Base-by-base conservation (phyloP, 805 yeast genomes). In the Starmerella tilneyi region DNA sequence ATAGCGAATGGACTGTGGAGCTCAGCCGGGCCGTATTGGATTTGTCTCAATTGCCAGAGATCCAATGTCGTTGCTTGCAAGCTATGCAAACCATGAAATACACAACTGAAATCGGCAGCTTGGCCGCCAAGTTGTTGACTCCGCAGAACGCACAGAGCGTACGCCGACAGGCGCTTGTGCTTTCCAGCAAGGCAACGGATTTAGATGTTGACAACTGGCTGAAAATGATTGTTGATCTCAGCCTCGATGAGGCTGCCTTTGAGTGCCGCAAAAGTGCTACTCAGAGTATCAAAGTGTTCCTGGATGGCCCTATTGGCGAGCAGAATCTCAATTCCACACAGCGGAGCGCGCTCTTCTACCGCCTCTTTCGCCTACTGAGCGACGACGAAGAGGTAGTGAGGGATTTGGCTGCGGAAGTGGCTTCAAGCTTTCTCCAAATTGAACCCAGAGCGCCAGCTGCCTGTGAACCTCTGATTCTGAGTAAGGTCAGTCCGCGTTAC, bases 311-410 rank as follows among this genome's bases (percentile, higher is more conserved):
- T 5, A 17, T 34, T n/a, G 38, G 38, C 4, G 38, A 4, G 4
- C 2, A 6, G 1, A 21, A 12, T 4, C 38, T 34, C 7, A n/a
- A 13, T 15, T n/a, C 28, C 9, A n/a, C 12, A 5, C 38, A 34
- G 28, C 28, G 28, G 3, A 34, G 38, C 23, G 13, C 8, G 9
- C 28, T 34, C 4, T 32, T 35, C 6, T 55, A 41, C 31, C 28
- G 41, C 8, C 48, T 63, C 23, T 49, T 52, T 34, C 21, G 30
- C 23, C 45, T 56, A 8, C 43, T 59, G 51, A 62, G 45, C 28
- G 94, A 84, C 60, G 94, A 84, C 55, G 89, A 81, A 53, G 74
- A 68, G 11, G 76, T 70, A 12, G 62, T 82, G 5, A 65, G 94
- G 46, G 60, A 62, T 1, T 15, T 54, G 2, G 72, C 83, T 0